Percentiles rank a stretch among this genome's conserved stretches.
Evolutionary conservation across 176 grass and related monocot species (phyloP).

Genomic region (Oryza meyeriana): DNA sequence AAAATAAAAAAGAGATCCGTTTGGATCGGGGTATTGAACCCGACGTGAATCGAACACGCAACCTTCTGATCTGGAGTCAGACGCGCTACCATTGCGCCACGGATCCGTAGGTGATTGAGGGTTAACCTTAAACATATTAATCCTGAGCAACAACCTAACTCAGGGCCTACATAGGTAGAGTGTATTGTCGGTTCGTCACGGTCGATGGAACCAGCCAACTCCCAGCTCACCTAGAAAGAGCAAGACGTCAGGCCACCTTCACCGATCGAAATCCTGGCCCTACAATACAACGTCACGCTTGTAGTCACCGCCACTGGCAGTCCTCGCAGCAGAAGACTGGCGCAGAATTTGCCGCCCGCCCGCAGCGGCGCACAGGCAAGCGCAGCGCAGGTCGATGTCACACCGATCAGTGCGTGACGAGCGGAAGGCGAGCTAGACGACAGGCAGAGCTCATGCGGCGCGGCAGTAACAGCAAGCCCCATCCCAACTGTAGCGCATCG

Average conservation of each 20-base stretch:
- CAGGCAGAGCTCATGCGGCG: background rate
- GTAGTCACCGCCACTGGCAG: background rate
- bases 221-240: background rate
- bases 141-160: too few relatives aligned
- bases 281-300: background rate
- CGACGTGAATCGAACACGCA: conserved; percentile 99
- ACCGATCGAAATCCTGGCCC: background rate
- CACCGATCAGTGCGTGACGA: background rate
- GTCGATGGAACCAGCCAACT: background rate
- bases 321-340: background rate
- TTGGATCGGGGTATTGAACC: conserved; percentile 64
- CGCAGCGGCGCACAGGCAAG: too few relatives aligned
- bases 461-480: background rate
- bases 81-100: conserved; percentile 98
- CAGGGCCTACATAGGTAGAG: background rate
- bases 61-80: conserved; percentile 99
- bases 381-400: background rate
- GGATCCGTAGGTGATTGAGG: conserved; percentile 39
- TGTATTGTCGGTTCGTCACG: background rate
- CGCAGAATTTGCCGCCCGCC: background rate
- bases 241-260: background rate
- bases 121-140: too few relatives aligned
- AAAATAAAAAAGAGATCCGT: conserved; percentile 1
- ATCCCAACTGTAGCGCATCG: conserved; percentile 9
- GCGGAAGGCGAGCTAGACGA: background rate